phyloP scores from a whole-genome alignment of 345 rosid genomes.

The Excoecaria cochinchinensis region DNA sequence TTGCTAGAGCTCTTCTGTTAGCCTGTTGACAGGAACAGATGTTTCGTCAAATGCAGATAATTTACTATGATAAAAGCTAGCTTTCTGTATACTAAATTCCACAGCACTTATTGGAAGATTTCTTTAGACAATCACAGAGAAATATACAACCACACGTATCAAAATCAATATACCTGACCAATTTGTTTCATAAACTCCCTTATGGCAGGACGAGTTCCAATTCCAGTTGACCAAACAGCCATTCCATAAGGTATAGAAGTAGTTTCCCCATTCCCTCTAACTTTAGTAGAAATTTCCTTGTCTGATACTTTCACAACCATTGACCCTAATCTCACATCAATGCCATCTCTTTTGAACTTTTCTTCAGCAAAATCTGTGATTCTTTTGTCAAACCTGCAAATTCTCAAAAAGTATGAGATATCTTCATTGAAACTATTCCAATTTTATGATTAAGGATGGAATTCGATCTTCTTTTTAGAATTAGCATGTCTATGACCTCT shows the following conservation, averaged over 20 bases:
- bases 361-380: constrained; percentile 90
- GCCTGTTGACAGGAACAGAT: constrained; percentile 36
- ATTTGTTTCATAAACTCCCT: constrained; percentile 89
- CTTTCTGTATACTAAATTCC: background rate
- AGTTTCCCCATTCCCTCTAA: constrained; percentile 54
- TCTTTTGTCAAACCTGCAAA: constrained; percentile 97
- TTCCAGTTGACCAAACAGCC: constrained; percentile 99
- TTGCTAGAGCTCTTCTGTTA: constrained; percentile 87
- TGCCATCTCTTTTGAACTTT: constrained; percentile 89
- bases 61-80: background rate
- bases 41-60: background rate
- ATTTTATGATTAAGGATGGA: background rate
- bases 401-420: constrained; percentile 5
- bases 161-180: constrained; percentile 67
- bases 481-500: too few species aligned
- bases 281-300: constrained; percentile 80
- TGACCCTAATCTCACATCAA: constrained; percentile 85
- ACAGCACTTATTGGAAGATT: background rate
- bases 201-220: constrained; percentile 78
- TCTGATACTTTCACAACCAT: constrained; percentile 83
- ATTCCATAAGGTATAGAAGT: constrained; percentile 79
- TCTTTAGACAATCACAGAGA: background rate
- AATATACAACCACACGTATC: background rate
- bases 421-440: background rate
- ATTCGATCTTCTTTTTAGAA: too few species aligned